Percentiles rank a stretch among this genome's conserved stretches.
phyloP scores from a whole-genome alignment of 1,284 basidiomycete genomes.

The Cryptococcus wingfieldii region DNA sequence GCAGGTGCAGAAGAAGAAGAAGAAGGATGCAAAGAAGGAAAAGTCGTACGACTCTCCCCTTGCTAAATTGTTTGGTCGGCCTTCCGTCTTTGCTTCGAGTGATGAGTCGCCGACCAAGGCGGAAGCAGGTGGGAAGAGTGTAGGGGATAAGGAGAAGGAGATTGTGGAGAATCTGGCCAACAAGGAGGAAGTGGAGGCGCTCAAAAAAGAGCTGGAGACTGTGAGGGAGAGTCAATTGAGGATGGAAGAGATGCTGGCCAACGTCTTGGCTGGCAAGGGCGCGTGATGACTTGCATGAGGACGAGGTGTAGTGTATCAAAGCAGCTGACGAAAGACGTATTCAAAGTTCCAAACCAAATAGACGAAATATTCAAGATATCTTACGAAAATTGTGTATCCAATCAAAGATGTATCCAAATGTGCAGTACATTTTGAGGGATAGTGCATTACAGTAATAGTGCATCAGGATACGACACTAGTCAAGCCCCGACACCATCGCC shows the following conservation, averaged over 20 bases:
- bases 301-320: no score
- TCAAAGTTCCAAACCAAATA: no score
- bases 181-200: slow-evolving; percentile 20
- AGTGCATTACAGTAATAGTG: no score
- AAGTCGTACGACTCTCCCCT: slow-evolving; percentile 20
- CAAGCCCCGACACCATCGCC: slow-evolving; percentile 35
- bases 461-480: slow-evolving; percentile 5
- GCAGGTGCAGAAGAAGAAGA: not conserved
- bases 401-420: not conserved
- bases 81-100: not conserved
- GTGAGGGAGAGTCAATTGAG: slow-evolving; percentile 32
- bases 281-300: not conserved
- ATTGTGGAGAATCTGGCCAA: slow-evolving; percentile 37
- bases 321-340: no score
- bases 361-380: slow-evolving; percentile 1
- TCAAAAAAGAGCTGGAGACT: slow-evolving; percentile 32
- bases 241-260: slow-evolving; percentile 38
- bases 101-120: not conserved
- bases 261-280: slow-evolving; percentile 17
- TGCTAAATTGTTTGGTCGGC: slow-evolving; percentile 27
- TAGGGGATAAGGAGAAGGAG: slow-evolving; percentile 53
- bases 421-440: no score
- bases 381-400: not conserved
- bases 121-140: not conserved
- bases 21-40: not conserved